These are phyloP conservation scores for Claviceps arundinis DNA, from an alignment of 2,329 filamentous ascomycete species.

Conservation along the genomic window DNA sequence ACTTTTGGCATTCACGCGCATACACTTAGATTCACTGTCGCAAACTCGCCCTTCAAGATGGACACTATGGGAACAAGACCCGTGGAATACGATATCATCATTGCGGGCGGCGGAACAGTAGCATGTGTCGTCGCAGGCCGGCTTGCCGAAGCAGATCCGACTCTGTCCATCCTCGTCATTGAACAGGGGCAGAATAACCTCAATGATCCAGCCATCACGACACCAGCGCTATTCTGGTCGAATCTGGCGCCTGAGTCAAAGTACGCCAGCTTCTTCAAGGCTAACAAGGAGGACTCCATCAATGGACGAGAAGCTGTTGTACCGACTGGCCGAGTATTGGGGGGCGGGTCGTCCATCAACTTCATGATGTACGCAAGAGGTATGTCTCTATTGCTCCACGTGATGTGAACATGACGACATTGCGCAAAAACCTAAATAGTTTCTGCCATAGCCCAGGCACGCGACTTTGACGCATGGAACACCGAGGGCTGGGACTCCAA, in stretches of 20 bases:
- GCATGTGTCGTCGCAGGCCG: slow-evolving; percentile 16
- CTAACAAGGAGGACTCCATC: slow-evolving; percentile 12
- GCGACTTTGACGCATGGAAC: slow-evolving; percentile 22
- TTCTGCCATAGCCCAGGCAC: slow-evolving; percentile 11
- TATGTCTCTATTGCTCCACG: neutral
- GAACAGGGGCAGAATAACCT: slow-evolving; percentile 16
- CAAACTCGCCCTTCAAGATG: slow-evolving; percentile 3
- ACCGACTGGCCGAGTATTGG: slow-evolving; percentile 15
- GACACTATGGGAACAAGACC: slow-evolving; percentile 4
- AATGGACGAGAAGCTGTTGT: slow-evolving; percentile 13
- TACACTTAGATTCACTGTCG: no score
- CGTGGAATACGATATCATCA: slow-evolving; percentile 11
- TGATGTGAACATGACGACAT: no score
- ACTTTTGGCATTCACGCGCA: no score
- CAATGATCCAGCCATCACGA: slow-evolving; percentile 13
- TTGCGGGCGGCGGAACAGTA: slow-evolving; percentile 15
- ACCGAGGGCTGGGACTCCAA: slow-evolving; percentile 20
- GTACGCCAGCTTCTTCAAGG: slow-evolving; percentile 11
- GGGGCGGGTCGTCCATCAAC: slow-evolving; percentile 21
- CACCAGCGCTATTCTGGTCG: slow-evolving; percentile 11
- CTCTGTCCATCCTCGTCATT: slow-evolving; percentile 14
- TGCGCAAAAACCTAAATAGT: neutral
- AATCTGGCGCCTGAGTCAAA: slow-evolving; percentile 11
- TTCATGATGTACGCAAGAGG: slow-evolving; percentile 19
- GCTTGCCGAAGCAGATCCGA: slow-evolving; percentile 13